Base-by-base conservation (phyloP, 306 rosid genomes). In the Gastrolobium villosum region DNA sequence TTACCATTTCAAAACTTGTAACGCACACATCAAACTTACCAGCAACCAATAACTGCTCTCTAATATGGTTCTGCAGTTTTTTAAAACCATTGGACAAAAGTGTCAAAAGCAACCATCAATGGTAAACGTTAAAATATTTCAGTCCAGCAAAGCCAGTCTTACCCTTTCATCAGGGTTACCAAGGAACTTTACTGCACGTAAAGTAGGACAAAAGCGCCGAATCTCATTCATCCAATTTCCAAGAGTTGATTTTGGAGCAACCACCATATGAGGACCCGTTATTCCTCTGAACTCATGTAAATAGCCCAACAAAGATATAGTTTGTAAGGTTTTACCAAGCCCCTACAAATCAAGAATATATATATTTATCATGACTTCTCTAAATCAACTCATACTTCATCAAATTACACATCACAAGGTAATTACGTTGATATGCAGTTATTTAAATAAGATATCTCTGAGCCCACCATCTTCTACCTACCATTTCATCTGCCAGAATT, bases 141-240 rank as follows among this genome's bases (percentile, higher is more conserved):
- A 52, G 49, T 14, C 30, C 45, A 65, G 76, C 52, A 76, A 67
- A 57, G 60, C 72, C 7, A 35, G 20, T 66, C 91, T 83, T 83
- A 88, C 98, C 87, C 97, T 89, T 86, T 95, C 99, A 11, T 93
- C 98, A 26, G 99, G 99, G 84, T 93, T 91, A 67, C 99, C 99
- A 78, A 95, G 99, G 83, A 95, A 95, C 82, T 95, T 95, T 32
- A 95, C 69, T 34, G 98, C 97, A 41, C 94, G 96, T 67, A 95
- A 72, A 61, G 79, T 9, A 40, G 99, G 99, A 84, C 99, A 95
- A 83, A 93, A 95, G 67, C 99, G 98, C 6, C 90, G 86, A 83
- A 95, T 95, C 81, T 95, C 99, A 85, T 95, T 95, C 99, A 95
- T 95, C 99, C 99, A 95, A 78, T 95, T 91, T 79, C 98, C 98